Conservation (phyloP, 2,329 filamentous ascomycete genomes). For the Rhynchosporium agropyri region DNA sequence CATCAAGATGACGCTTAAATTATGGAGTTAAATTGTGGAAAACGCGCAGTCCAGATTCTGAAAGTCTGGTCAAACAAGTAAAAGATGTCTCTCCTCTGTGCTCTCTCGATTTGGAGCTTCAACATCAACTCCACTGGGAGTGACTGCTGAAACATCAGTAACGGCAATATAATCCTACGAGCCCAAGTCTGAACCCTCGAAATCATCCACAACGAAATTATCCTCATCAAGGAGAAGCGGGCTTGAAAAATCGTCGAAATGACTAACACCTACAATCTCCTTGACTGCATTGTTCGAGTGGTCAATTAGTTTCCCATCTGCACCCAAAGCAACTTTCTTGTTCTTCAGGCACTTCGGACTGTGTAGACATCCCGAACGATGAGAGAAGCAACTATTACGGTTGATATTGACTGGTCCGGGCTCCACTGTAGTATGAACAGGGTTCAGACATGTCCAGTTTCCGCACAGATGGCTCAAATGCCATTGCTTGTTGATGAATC, state of each 20-base stretch:
- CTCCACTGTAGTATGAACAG: slow-evolving; percentile 38
- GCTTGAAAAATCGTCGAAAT: slow-evolving; percentile 18
- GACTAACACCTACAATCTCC: neutral
- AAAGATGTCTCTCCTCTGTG: too few species aligned
- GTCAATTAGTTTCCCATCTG: slow-evolving; percentile 28
- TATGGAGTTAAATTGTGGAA: too few species aligned
- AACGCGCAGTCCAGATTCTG: too few species aligned
- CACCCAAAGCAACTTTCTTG: slow-evolving; percentile 31
- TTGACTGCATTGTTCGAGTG: neutral
- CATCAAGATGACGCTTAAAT: too few species aligned
- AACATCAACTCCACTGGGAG: neutral
- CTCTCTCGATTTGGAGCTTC: too few species aligned
- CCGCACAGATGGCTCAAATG: slow-evolving; percentile 42
- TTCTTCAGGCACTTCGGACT: slow-evolving; percentile 37
- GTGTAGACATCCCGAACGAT: slow-evolving; percentile 34
- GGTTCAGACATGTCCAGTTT: slow-evolving; percentile 42
- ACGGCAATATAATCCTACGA: neutral
- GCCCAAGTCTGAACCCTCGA: neutral
- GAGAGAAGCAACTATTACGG: slow-evolving; percentile 40
- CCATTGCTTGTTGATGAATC: slow-evolving; percentile 39
- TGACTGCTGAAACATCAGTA: neutral
- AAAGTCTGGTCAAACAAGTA: too few species aligned
- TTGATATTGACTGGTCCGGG: slow-evolving; percentile 32
- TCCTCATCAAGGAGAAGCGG: slow-evolving; percentile 19
- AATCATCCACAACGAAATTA: slow-evolving; percentile 1